These are phyloP conservation scores for Ciborinia camelliae DNA, from an alignment of 2,329 filamentous ascomycete genomes.

Conservation along the genomic window DNA sequence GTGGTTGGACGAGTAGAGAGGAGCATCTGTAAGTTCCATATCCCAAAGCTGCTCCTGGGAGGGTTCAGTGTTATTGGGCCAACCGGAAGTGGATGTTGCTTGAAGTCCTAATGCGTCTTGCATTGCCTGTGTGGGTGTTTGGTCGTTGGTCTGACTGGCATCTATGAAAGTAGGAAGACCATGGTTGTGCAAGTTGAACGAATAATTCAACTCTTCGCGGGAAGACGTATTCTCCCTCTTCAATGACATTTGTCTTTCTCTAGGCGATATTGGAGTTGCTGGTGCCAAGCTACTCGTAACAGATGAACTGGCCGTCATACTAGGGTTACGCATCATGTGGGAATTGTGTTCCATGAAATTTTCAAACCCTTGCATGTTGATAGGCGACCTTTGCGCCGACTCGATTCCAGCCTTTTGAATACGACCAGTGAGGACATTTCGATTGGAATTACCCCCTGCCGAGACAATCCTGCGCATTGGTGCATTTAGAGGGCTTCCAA, in stretches of 20 bases:
- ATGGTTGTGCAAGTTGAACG: constrained; percentile 26
- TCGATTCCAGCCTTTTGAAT: constrained; percentile 35
- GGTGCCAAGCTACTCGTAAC: constrained; percentile 36
- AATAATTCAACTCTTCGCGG: constrained; percentile 27
- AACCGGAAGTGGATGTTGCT: constrained; percentile 21
- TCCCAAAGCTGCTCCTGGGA: constrained; percentile 28
- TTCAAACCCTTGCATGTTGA: constrained; percentile 33
- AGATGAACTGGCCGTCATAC: constrained; percentile 30
- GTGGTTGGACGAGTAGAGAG: constrained; percentile 33
- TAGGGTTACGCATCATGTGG: constrained; percentile 28
- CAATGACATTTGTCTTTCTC: constrained; percentile 32
- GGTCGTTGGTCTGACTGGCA: constrained; percentile 2
- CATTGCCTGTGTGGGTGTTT: constrained; percentile 35
- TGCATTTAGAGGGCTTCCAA: constrained; percentile 33
- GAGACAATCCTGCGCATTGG: constrained; percentile 38
- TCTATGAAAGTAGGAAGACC: neutral
- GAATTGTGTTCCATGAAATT: constrained; percentile 35
- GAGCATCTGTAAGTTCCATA: constrained; percentile 33
- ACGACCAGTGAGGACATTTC: constrained; percentile 33
- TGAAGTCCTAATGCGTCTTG: constrained; percentile 27
- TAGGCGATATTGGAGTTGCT: constrained; percentile 37
- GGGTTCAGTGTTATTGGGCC: constrained; percentile 24
- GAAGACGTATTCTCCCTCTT: constrained; percentile 30
- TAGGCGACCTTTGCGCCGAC: constrained; percentile 35
- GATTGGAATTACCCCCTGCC: constrained; percentile 31